phyloP scores from a whole-genome alignment of 257 asterid species.

The Capsicum rhomboideum region DNA sequence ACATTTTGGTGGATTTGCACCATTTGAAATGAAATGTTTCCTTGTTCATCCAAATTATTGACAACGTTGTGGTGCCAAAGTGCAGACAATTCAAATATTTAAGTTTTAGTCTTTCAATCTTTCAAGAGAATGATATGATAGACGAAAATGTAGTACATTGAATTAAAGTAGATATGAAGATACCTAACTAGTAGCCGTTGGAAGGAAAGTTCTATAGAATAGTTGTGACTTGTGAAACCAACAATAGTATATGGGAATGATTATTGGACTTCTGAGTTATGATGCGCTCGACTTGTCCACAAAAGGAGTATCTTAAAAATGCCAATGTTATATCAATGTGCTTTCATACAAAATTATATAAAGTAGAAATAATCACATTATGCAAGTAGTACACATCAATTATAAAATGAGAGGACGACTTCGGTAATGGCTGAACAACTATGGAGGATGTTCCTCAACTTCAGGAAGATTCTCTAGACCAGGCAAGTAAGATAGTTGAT shows the following conservation, averaged over 20 bases:
- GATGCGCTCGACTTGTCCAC: neutral
- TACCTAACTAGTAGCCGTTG: neutral
- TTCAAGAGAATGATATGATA: neutral
- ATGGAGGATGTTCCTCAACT: no score
- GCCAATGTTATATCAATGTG: neutral
- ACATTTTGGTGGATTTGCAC: no score
- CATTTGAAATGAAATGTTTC: no score
- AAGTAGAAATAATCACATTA: no score
- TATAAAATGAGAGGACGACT: neutral
- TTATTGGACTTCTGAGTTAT: neutral
- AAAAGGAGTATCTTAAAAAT: neutral
- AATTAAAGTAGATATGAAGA: neutral
- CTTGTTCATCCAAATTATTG: no score
- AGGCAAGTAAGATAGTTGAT: no score
- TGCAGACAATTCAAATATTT: neutral
- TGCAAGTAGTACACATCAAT: neutral
- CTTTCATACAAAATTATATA: no score
- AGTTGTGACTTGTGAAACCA: neutral
- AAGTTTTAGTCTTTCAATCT: neutral
- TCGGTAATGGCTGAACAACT: neutral
- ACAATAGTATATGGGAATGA: neutral
- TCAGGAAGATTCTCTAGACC: no score
- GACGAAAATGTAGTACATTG: neutral
- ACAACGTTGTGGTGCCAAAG: no score
- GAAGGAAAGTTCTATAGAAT: neutral